phyloP scores from a whole-genome alignment of 441 rosid species.

The Gossypium gossypioides region DNA sequence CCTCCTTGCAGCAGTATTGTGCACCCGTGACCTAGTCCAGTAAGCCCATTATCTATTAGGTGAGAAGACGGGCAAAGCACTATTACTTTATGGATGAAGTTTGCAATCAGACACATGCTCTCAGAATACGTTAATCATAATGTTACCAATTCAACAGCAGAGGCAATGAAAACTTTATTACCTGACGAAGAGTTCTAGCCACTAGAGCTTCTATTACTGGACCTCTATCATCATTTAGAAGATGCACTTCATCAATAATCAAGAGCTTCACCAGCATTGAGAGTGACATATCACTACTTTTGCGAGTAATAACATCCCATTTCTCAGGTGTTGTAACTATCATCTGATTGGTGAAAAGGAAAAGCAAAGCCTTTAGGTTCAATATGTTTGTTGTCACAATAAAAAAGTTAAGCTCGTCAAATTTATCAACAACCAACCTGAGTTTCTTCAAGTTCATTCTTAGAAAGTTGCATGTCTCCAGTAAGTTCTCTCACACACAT shows the following conservation, averaged over 20 bases:
- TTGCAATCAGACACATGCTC: not conserved
- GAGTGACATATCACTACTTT: slow-evolving; percentile 96
- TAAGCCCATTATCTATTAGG: not conserved
- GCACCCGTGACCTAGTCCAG: not conserved
- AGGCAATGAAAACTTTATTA: slow-evolving; percentile 22
- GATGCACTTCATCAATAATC: slow-evolving; percentile 97
- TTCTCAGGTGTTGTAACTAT: slow-evolving; percentile 98
- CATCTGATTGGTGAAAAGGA: slow-evolving; percentile 51
- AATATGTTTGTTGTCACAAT: slow-evolving; percentile 8
- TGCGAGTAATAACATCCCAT: slow-evolving; percentile 99
- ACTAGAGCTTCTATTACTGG: slow-evolving; percentile 95
- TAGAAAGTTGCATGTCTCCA: slow-evolving; percentile 95
- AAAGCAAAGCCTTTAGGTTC: slow-evolving; percentile 18
- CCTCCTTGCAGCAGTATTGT: not conserved
- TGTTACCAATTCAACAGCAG: slow-evolving; percentile 5
- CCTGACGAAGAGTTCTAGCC: slow-evolving; percentile 98
- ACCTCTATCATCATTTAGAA: slow-evolving; percentile 96
- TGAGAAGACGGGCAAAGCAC: not conserved
- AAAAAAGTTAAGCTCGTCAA: slow-evolving; percentile 8
- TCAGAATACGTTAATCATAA: not conserved
- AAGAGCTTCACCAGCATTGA: slow-evolving; percentile 94
- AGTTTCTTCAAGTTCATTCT: slow-evolving; percentile 82
- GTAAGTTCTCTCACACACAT: slow-evolving; percentile 93
- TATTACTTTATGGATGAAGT: not conserved
- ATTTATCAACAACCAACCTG: slow-evolving; percentile 47